Evolutionary conservation across 345 rosid genomes (phyloP), one percentile per base, ranked within the genome.

Genomic region (Citrus medica): DNA sequence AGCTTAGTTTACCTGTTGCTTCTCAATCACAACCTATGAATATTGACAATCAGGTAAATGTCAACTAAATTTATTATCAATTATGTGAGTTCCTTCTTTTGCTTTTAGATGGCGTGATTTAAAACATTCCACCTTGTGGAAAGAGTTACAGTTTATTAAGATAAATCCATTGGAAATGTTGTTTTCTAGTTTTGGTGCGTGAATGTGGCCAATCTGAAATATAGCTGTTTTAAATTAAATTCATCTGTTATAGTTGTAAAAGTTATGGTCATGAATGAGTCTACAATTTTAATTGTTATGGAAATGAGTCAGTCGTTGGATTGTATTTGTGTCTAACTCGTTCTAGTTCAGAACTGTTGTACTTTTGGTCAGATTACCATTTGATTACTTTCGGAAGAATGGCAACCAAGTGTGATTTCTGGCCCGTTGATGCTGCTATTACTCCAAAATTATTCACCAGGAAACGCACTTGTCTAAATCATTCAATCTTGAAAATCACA

Each of bases 31-130:
- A 89, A 79, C 84, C 95, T 38, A 67, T 79, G 84, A 79, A 65
- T 75, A 86, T 81, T 46, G 93, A 90, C 76, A 91, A 78, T 83
- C 95, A 84, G 92, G 98, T 93, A 86, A 81, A 65, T 1, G 33
- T 64, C 46, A 30, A 75, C 78, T 66, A 62, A 37, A 37, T 60
- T 73, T 9, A 6, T 42, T 24, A 28, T 46, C 21, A 65, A 48
- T 56, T 21, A 22, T 53, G 16, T 28, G 71, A 46, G 58, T 37
- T 25, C 19, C 22, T 24, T 72, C 63, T 33, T 74, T 79, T 64
- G 33, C 69, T 78, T 66, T 70, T 21, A 1, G 71, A 33, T 38
- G 71, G 63, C 40, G 30, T 40, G 19, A 17, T 51, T 19, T 71
- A 19, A 51, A 38, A 4, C 53, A 37, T 30, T 71, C 25, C 16